Evolutionary conservation across 495 filamentous ascomycete genomes (phyloP), one percentile per base, ranked within the genome.

Genomic region (Xylaria bambusicola): DNA sequence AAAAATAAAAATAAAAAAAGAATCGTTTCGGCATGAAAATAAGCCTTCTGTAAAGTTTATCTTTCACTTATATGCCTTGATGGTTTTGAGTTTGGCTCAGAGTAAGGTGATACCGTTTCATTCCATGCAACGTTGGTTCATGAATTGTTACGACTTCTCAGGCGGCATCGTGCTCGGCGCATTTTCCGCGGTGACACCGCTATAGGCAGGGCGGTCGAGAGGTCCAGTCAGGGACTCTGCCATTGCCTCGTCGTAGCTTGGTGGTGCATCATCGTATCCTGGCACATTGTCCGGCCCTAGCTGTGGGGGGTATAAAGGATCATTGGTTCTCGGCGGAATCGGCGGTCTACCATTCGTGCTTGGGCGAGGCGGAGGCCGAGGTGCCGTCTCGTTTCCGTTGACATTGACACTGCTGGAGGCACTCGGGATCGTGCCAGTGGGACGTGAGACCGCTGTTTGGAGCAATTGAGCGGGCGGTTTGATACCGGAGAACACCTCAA

Each of bases 231-330:
- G 75, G 58, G 86, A 82, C 62, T 91, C 86, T 45, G 89, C 91
- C 76, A 97, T 91, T 13, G 92, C 91, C 76, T 98, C 93, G 74
- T 94, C 89, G 70, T 95, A 95, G 65, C 88, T 92, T 27, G 91
- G 91, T 23, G 84, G 84, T 10, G 86, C 84, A 13, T 90, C 89
- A 17, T 86, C 86, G 56, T 79, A 72, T 0, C 76, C 76, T 17
- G 71, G 71, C 4, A 78, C 70, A 6, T 62, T 74, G n/a, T 70
- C 66, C 1, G 72, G 71, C 1, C 59, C 63, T 1, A 82, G 64
- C 64, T 82, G 79, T 21, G 78, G 75, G 9, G 77, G 80, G 57
- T 80, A 80, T 9, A 79, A 62, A 0, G 75, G 65, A 40, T 80
- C 76, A 26, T 18, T 51, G 8, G 56, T 50, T 45, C 57, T 56